phyloP scores from a whole-genome alignment of 768 basidiomycete species.

The Scleroderma bovista region DNA sequence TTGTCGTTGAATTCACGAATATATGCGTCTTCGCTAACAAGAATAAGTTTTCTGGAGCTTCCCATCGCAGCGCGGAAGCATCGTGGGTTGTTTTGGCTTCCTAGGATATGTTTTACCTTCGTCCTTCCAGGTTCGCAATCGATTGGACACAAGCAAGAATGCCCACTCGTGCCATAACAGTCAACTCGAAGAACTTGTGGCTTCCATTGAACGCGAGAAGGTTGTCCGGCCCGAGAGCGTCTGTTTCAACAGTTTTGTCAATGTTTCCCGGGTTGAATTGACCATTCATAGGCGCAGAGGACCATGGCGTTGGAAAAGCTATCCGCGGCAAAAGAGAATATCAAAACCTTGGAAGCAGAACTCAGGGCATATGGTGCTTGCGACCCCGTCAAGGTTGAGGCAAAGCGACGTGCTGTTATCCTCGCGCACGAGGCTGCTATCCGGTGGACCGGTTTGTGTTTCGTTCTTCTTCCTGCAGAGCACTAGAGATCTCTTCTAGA shows the following conservation, averaged over 20 bases:
- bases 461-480: background rate
- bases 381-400: conserved; percentile 77
- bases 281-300: conserved; percentile 48
- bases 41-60: conserved; percentile 89
- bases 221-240: conserved; percentile 55
- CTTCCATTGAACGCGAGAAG: conserved; percentile 46
- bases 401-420: conserved; percentile 63
- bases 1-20: conserved; percentile 8
- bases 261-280: background rate
- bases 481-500: conserved; percentile 34
- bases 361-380: conserved; percentile 75
- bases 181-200: conserved; percentile 47
- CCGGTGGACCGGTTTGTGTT: conserved; percentile 82
- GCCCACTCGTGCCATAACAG: conserved; percentile 34
- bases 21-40: conserved; percentile 17
- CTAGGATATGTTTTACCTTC: background rate
- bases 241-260: conserved; percentile 7
- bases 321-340: conserved; percentile 40
- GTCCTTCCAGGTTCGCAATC: conserved; percentile 50
- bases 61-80: conserved; percentile 79
- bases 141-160: conserved; percentile 47
- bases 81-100: conserved; percentile 38
- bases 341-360: conserved; percentile 55
- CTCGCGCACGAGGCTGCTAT: conserved; percentile 76
- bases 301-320: conserved; percentile 47